Evolutionary conservation across 1,284 basidiomycete species (phyloP).

Genomic region (Rhodotorula sp.): DNA sequence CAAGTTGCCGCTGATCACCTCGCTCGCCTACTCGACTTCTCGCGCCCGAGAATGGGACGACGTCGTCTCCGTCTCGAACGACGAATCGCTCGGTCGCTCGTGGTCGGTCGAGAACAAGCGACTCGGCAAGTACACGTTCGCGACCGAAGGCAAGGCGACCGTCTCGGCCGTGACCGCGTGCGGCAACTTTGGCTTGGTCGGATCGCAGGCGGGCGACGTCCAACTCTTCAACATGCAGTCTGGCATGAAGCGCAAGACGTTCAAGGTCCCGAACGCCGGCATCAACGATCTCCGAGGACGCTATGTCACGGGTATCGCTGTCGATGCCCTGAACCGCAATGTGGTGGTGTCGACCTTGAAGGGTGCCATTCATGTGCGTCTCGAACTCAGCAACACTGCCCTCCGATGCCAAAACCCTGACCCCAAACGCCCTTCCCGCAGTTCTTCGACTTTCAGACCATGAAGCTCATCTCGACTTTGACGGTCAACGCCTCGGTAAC

Average conservation of each 20-base stretch:
- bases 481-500: constrained; percentile 67
- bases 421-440: constrained; percentile 46
- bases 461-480: constrained; percentile 66
- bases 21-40: constrained; percentile 34
- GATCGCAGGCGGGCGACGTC: constrained; percentile 71
- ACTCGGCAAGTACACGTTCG: constrained; percentile 67
- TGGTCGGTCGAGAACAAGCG: constrained; percentile 84
- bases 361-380: constrained; percentile 77
- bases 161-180: constrained; percentile 89
- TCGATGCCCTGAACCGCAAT: constrained; percentile 77
- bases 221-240: constrained; percentile 96
- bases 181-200: constrained; percentile 89
- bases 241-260: constrained; percentile 77
- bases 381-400: neutral
- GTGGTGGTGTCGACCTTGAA: constrained; percentile 82
- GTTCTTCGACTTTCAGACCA: constrained; percentile 95
- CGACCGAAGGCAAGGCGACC: constrained; percentile 50
- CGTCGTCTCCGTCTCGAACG: constrained; percentile 78
- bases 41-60: constrained; percentile 82
- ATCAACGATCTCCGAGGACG: constrained; percentile 50
- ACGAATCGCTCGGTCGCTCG: constrained; percentile 71
- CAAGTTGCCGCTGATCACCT: constrained; percentile 54
- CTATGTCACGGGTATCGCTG: constrained; percentile 74
- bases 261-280: constrained; percentile 51
- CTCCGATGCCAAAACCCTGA: neutral